Evolutionary conservation across 1,139 yeast species (phyloP).

Genomic region (Suhomyces kunorum): DNA sequence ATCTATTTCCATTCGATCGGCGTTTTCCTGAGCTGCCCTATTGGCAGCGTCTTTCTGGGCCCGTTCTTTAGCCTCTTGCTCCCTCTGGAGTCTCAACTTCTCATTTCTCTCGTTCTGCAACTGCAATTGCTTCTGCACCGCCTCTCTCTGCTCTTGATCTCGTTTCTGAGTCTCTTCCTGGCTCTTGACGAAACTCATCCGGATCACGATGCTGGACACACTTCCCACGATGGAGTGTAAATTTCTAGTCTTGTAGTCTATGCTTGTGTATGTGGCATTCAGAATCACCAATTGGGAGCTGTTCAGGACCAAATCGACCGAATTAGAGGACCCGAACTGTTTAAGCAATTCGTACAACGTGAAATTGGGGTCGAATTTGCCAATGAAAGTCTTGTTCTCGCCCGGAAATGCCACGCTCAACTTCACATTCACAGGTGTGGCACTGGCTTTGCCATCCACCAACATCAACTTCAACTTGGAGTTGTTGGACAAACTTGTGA

Average conservation of each 20-base stretch:
- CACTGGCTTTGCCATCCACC: constrained; percentile 11
- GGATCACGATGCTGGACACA: constrained; percentile 22
- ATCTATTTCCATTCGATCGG: not conserved
- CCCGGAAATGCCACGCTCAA: constrained; percentile 11
- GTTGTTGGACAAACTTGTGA: constrained; percentile 36
- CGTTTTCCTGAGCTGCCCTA: not conserved
- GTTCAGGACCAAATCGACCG: constrained; percentile 8
- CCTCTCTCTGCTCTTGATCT: constrained; percentile 23
- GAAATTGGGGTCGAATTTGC: constrained; percentile 10
- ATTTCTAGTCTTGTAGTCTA: constrained; percentile 9
- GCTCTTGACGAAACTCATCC: constrained; percentile 22
- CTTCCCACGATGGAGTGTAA: constrained; percentile 17
- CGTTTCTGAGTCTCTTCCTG: constrained; percentile 14
- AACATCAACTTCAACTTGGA: constrained; percentile 30
- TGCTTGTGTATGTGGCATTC: constrained; percentile 13
- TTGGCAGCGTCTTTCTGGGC: no score
- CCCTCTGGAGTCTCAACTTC: constrained; percentile 10
- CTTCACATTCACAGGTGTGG: constrained; percentile 14
- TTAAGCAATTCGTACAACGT: constrained; percentile 13
- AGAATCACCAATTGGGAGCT: constrained; percentile 15
- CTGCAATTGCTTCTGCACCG: constrained; percentile 22
- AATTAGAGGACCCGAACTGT: constrained; percentile 11
- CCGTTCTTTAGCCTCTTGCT: constrained; percentile 2
- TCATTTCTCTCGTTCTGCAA: constrained; percentile 19
- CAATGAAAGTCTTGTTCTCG: constrained; percentile 12